Base-by-base conservation (phyloP, 2,329 filamentous ascomycete species). In the Rhinocladiella mackenziei region DNA sequence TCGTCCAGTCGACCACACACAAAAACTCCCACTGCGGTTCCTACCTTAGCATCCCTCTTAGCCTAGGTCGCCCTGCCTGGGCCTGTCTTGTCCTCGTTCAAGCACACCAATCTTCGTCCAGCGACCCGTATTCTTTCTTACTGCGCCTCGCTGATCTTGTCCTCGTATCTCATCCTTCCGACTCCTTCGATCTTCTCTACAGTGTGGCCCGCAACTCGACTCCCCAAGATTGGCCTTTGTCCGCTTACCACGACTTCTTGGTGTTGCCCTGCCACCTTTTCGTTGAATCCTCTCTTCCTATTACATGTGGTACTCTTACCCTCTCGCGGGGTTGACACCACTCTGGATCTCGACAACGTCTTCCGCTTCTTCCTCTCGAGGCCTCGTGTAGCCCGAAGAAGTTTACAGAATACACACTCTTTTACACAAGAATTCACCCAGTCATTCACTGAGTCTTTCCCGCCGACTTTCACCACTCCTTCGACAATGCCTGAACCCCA, bases 281-380 rank as follows among this genome's bases (percentile, higher is more conserved):
- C 32, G 32, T 29, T 17, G 19, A 34, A 36, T 34, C 35, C 37
- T 42, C 32, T 35, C 30, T 45, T 25, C 37, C 45, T 50, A n/a
- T 53, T 53, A 53, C 50, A 53, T 53, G 50, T 50, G 43, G 40
- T 14, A 29, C 29, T 30, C 46, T 43, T 34, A 43, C 33, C 50
- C 39, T 47, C 33, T 46, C 35, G 43, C 36, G 43, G 49, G 46
- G 50, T 50, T 43, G 31, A 33, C 37, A 17, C 43, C 50, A 53
- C 37, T 29, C 50, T 53, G 50, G 50, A 47, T 53, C 36, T 40
- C 9, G 33, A 39, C 37, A 37, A 15, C 10, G 22, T 41, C 31
- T 15, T 46, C 29, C 29, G 20, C 13, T 28, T 36, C 42, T 36
- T 48, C 42, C 43, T 40, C 43, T 39, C 46, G 45, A 48, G 46